A percentile compares a stretch with the other conserved stretches of the same genome.
phyloP scores from a whole-genome alignment of 257 asterid species.

The Lavandula angustifolia region DNA sequence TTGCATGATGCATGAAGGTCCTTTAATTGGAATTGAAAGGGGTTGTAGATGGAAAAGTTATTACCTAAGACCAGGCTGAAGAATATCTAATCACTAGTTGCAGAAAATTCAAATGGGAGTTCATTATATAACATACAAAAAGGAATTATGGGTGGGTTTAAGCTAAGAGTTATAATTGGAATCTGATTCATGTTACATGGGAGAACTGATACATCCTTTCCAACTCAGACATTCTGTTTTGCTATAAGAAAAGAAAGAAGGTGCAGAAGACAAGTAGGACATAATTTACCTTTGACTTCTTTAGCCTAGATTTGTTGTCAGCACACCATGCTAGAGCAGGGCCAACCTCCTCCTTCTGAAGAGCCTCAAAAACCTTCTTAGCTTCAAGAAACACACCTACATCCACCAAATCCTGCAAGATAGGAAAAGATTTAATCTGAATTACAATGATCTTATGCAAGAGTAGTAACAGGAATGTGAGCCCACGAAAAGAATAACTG shows the following conservation, averaged over 20 bases:
- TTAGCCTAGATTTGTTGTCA: conserved; percentile 90
- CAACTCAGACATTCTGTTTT: conserved; percentile 2
- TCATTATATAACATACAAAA: not conserved
- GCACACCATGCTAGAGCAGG: conserved; percentile 99
- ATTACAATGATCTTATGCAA: conserved; percentile 13
- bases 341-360: conserved; percentile 76
- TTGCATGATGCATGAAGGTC: conserved; percentile 20
- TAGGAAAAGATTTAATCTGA: conserved; percentile 30
- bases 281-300: conserved; percentile 78
- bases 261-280: conserved; percentile 21
- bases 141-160: not conserved
- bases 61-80: not conserved
- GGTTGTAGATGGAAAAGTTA: not conserved
- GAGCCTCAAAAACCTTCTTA: conserved; percentile 87
- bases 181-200: not conserved
- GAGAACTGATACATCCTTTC: conserved; percentile 14
- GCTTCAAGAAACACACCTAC: conserved; percentile 93
- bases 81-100: conserved; percentile 2
- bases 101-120: not conserved
- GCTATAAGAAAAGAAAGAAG: conserved; percentile 21
- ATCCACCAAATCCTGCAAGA: conserved; percentile 91
- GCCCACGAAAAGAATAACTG: conserved; percentile 12
- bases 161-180: not conserved
- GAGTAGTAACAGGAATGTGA: conserved; percentile 8
- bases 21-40: not conserved